Base-by-base conservation (phyloP, 192 early-diverging fungal species). In the Lunasporangiospora selenospora region DNA sequence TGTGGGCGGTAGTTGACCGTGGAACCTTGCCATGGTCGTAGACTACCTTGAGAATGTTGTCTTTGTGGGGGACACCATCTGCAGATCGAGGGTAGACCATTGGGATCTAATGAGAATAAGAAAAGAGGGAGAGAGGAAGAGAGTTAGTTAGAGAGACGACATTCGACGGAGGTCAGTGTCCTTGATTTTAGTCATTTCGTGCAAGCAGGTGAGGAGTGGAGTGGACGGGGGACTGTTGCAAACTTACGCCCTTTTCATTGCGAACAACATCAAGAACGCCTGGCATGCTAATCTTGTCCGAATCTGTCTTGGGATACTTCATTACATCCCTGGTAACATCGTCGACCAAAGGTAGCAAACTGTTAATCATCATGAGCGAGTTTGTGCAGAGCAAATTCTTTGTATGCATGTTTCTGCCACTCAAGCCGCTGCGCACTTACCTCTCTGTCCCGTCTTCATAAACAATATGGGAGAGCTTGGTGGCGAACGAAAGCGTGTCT, bases 401-500 rank as follows among this genome's bases (percentile, higher is more conserved):
- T n/a, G n/a, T n/a, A n/a, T n/a, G n/a, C n/a, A n/a, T n/a, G n/a
- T n/a, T n/a, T n/a, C n/a, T n/a, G n/a, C n/a, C n/a, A n/a, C n/a
- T n/a, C n/a, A n/a, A n/a, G n/a, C n/a, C n/a, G n/a, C n/a, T n/a
- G n/a, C n/a, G n/a, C 6, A 4, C 36, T 29, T 64, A 83, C 62
- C 90, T 62, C 19, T 62, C 57, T 13, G 56, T 65, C 13, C 91
- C 94, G 67, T 91, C 88, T 10, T 31, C 58, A 58, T 93, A 89
- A 0, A 78, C 81, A 36, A 96, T 81, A 23, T 85, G 77, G 56
- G 66, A 83, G 26, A 96, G 76, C 78, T 96, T 96, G n/a, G 90
- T 86, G 0, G 94, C 94, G 77, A 92, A 90, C 44, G 85, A 88
- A 88, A 92, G 85, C 0, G 88, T 90, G 59, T 96, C 94, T 15